Evolutionary conservation across 2,329 filamentous ascomycete genomes (phyloP).

Genomic region (Colletotrichum simmondsii): DNA sequence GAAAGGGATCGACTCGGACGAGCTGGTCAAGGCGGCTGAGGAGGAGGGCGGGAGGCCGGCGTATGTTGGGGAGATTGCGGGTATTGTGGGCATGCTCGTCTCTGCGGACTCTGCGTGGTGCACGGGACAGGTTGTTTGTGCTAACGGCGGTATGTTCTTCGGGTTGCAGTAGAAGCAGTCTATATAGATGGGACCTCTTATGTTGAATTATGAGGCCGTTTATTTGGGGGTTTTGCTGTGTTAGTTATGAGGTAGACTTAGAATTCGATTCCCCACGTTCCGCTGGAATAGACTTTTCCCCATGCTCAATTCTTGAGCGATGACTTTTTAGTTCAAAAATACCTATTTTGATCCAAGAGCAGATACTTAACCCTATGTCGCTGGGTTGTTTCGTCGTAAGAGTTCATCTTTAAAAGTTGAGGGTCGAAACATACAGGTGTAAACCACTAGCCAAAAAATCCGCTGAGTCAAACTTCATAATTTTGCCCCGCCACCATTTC

Average conservation of each 20-base stretch:
- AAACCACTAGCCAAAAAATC: constrained; percentile 27
- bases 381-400: background rate
- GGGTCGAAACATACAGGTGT: background rate
- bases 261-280: constrained; percentile 14
- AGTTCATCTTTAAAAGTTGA: background rate
- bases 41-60: constrained; percentile 68
- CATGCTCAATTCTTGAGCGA: background rate
- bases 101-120: constrained; percentile 78
- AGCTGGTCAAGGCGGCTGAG: constrained; percentile 68
- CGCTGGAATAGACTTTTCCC: background rate
- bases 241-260: constrained; percentile 17
- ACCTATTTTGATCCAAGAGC: too few relatives aligned
- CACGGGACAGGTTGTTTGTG: constrained; percentile 82
- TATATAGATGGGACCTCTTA: background rate
- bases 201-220: background rate
- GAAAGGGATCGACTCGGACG: constrained; percentile 69
- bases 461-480: constrained; percentile 30
- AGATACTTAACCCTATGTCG: background rate
- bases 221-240: background rate
- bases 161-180: constrained; percentile 41
- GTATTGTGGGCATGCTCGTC: constrained; percentile 81
- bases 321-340: background rate
- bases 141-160: constrained; percentile 78
- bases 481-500: constrained; percentile 28
- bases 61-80: constrained; percentile 78